Evolutionary conservation across 192 early-diverging fungal genomes (phyloP).

Genomic region (Podila verticillata): DNA sequence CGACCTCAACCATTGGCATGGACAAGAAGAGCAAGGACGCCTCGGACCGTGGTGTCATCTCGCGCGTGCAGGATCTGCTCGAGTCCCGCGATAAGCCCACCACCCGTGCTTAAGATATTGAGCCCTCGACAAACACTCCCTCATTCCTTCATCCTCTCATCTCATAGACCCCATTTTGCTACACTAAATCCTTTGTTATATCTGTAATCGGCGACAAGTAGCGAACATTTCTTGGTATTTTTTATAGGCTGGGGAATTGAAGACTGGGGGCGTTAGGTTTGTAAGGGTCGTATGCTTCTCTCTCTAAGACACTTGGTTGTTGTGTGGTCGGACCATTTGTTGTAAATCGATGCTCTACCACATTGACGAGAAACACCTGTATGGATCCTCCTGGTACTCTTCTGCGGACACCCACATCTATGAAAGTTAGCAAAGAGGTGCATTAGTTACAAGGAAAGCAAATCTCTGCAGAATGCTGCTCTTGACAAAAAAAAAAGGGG

Average conservation of each 20-base stretch:
- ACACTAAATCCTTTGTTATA: background rate
- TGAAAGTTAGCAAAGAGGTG: background rate
- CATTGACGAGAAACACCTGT: conserved; percentile 62
- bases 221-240: background rate
- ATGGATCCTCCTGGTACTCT: conserved; percentile 97
- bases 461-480: background rate
- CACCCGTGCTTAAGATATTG: conserved; percentile 12
- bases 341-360: conserved; percentile 12
- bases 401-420: conserved; percentile 99
- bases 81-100: conserved; percentile 27
- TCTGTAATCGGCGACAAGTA: background rate
- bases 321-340: background rate
- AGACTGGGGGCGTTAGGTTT: too few species aligned
- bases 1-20: background rate
- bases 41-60: conserved; percentile 21
- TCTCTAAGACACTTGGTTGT: too few species aligned
- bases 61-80: conserved; percentile 36
- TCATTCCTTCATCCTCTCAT: background rate
- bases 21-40: background rate
- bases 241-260: too few species aligned
- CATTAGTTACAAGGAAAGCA: background rate
- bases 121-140: background rate
- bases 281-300: too few species aligned
- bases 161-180: background rate
- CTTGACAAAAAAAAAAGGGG: background rate